A percentile compares a stretch with the other conserved stretches of the same genome.
phyloP scores from a whole-genome alignment of 306 rosid genomes.

The Dalbergia oliveri region DNA sequence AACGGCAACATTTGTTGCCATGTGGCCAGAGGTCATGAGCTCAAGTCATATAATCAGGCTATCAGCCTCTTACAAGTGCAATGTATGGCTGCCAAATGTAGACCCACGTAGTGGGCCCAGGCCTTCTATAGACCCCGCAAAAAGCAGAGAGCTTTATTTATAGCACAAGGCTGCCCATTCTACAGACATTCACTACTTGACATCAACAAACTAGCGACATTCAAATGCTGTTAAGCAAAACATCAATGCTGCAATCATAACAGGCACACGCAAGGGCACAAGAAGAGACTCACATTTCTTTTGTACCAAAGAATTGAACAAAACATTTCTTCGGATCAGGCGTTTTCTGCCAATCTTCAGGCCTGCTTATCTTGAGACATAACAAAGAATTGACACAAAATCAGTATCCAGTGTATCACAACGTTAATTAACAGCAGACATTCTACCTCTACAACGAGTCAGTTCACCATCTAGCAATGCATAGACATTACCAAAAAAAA shows the following conservation, averaged over 20 bases:
- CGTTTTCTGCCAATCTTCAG: too few relatives aligned
- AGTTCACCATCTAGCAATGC: not conserved
- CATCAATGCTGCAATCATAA: conserved; percentile 28
- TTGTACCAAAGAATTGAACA: too few relatives aligned
- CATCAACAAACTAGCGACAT: not conserved
- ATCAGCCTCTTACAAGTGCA: conserved; percentile 9
- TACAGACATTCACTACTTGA: not conserved
- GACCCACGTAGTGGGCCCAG: not conserved
- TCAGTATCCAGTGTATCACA: too few relatives aligned
- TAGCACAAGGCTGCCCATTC: not conserved
- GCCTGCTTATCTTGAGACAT: too few relatives aligned
- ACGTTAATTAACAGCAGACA: too few relatives aligned
- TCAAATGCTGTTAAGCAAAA: conserved; percentile 9
- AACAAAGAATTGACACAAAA: too few relatives aligned
- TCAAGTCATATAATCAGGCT: not conserved
- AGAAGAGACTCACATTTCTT: not conserved
- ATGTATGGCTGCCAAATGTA: not conserved
- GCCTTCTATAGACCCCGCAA: not conserved
- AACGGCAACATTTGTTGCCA: not conserved
- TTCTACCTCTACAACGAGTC: too few relatives aligned
- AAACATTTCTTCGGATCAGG: too few relatives aligned
- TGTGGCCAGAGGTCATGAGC: not conserved
- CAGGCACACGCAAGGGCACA: not conserved
- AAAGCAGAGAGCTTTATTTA: not conserved
- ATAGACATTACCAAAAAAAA: too few relatives aligned